Conservation (phyloP, 495 filamentous ascomycete species). For the Aspergillus panamensis region DNA sequence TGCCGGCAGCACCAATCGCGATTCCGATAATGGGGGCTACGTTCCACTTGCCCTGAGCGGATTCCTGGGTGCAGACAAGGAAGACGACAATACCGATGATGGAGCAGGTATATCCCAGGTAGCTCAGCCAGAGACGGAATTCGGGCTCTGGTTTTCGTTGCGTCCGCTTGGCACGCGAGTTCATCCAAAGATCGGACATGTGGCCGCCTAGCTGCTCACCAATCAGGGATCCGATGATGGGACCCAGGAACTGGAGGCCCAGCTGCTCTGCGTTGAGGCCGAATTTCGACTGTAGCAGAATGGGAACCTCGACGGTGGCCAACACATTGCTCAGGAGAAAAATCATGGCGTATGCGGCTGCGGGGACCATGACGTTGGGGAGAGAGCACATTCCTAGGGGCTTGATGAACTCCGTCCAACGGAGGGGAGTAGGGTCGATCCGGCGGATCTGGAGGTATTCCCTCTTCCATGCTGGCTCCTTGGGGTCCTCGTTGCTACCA, state of each 20-base stretch:
- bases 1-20: constrained; percentile 49
- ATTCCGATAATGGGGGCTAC: constrained; percentile 50
- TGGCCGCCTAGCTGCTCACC: constrained; percentile 55
- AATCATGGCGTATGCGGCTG: constrained; percentile 50
- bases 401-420: constrained; percentile 43
- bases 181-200: constrained; percentile 53
- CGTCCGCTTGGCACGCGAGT: constrained; percentile 23
- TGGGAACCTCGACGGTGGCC: constrained; percentile 51
- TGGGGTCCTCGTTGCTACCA: constrained; percentile 21
- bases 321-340: constrained; percentile 50
- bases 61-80: constrained; percentile 42
- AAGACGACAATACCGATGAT: constrained; percentile 53
- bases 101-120: constrained; percentile 44
- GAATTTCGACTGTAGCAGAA: constrained; percentile 49
- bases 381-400: constrained; percentile 39
- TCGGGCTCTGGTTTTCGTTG: constrained; percentile 35
- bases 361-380: constrained; percentile 45
- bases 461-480: constrained; percentile 29
- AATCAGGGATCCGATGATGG: constrained; percentile 54
- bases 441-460: constrained; percentile 43
- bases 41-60: constrained; percentile 41
- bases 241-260: constrained; percentile 50
- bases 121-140: constrained; percentile 52
- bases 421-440: constrained; percentile 48
- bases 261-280: constrained; percentile 50